Evolutionary conservation across 2,329 filamentous ascomycete genomes (phyloP).

Genomic region (Monilinia fructicola): DNA sequence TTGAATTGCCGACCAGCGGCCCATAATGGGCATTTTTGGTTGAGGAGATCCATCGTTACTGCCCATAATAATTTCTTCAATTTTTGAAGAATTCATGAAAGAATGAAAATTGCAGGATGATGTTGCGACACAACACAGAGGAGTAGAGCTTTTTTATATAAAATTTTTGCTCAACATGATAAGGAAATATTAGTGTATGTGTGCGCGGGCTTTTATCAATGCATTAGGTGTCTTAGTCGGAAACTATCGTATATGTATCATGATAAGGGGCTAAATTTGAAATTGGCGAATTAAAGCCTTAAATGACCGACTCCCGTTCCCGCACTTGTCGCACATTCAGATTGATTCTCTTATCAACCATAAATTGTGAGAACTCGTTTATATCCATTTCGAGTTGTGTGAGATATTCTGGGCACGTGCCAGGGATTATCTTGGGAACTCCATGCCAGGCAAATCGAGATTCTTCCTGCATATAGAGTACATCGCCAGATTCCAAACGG

Average conservation of each 20-base stretch:
- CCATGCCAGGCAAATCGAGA: slow-evolving; percentile 93
- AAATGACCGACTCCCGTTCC: slow-evolving; percentile 34
- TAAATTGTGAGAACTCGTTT: slow-evolving; percentile 77
- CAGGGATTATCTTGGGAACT: slow-evolving; percentile 79
- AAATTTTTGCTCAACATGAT: slow-evolving; percentile 1
- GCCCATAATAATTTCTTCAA: background rate
- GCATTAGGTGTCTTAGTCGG: slow-evolving; percentile 8
- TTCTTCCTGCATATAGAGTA: slow-evolving; percentile 80
- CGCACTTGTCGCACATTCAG: slow-evolving; percentile 90
- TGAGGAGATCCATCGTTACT: slow-evolving; percentile 4
- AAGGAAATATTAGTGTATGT: slow-evolving; percentile 1
- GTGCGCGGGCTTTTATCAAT: slow-evolving; percentile 9
- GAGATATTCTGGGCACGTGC: slow-evolving; percentile 75
- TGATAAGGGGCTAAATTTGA: slow-evolving; percentile 3
- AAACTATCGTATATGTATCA: slow-evolving; percentile 1
- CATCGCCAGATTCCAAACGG: slow-evolving; percentile 79
- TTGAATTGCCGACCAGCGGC: background rate
- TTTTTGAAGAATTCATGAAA: background rate
- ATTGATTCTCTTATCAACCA: slow-evolving; percentile 84
- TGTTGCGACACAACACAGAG: background rate
- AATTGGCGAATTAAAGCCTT: background rate
- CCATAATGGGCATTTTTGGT: slow-evolving; percentile 6
- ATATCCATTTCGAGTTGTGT: slow-evolving; percentile 65
- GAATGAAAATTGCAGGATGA: background rate
- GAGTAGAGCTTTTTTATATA: background rate